These are phyloP conservation scores for Coniochaeta sp. DNA, from an alignment of 2,329 filamentous ascomycete species.

Conservation along the genomic window DNA sequence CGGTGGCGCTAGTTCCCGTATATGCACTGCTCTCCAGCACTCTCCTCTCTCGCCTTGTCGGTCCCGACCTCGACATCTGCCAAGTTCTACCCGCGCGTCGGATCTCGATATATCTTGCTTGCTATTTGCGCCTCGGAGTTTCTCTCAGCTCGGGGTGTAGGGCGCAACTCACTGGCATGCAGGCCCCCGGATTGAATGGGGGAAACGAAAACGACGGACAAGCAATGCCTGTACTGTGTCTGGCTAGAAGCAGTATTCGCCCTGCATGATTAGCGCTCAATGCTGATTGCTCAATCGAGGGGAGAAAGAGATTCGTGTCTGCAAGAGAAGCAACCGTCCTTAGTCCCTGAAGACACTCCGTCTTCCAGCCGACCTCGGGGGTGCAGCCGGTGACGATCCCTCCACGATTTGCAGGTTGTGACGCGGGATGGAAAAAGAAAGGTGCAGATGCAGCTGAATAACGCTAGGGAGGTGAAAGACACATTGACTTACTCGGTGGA, in stretches of 20 bases:
- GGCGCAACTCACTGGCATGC: conserved; percentile 2
- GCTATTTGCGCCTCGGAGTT: not conserved
- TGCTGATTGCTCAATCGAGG: conserved; percentile 12
- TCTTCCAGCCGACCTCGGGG: not conserved
- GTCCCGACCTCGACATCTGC: not conserved
- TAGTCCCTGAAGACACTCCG: not conserved
- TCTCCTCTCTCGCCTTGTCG: not conserved
- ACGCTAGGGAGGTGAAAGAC: not conserved
- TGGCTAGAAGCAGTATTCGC: conserved; percentile 14
- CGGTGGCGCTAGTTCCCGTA: not conserved
- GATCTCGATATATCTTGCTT: not conserved
- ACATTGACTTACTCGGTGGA: not conserved
- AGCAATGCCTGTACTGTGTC: conserved; percentile 7
- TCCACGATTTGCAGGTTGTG: not conserved
- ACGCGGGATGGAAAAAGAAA: not conserved
- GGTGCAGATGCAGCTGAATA: not conserved
- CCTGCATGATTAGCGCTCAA: conserved; percentile 9
- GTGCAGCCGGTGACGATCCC: not conserved
- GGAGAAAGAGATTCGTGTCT: conserved; percentile 4
- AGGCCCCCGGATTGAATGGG: conserved; percentile 1
- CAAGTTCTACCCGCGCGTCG: not conserved
- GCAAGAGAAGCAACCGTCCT: conserved; percentile 5
- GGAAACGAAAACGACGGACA: conserved; percentile 12
- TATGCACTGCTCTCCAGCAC: not conserved
- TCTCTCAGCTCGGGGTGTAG: not conserved